These are phyloP conservation scores for Fusarium sp. DNA, from an alignment of 2,329 filamentous ascomycete genomes.

Conservation along the genomic window DNA sequence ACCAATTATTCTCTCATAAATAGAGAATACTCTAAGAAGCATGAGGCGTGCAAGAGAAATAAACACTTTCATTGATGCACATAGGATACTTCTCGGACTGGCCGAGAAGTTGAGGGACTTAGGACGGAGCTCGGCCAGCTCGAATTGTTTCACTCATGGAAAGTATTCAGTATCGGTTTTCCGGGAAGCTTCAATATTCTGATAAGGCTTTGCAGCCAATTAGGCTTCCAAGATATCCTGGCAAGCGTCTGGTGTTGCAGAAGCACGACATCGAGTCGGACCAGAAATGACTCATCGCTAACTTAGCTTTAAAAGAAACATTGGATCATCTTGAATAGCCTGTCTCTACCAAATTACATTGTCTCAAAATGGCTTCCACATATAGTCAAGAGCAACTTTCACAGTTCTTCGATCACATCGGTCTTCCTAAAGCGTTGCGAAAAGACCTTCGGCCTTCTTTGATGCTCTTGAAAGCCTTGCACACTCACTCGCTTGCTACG, in stretches of 20 bases:
- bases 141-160: neutral
- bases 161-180: neutral
- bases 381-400: slow-evolving; percentile 29
- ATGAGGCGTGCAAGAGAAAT: neutral
- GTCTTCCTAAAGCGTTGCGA: slow-evolving; percentile 9
- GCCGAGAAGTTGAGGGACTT: neutral
- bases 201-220: neutral
- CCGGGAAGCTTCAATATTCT: neutral
- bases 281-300: neutral
- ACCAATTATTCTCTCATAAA: neutral
- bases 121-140: neutral
- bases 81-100: neutral
- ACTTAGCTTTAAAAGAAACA: neutral
- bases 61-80: neutral
- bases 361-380: slow-evolving; percentile 18
- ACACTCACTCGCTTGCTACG: slow-evolving; percentile 38
- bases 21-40: neutral
- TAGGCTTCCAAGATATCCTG: neutral
- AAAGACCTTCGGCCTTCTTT: slow-evolving; percentile 8
- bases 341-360: neutral
- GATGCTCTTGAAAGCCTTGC: slow-evolving; percentile 24
- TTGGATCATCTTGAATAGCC: neutral
- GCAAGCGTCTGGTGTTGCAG: neutral
- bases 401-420: slow-evolving; percentile 17
- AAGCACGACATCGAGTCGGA: neutral